These are phyloP conservation scores for Zychaea mexicana DNA, from an alignment of 371 early-diverging fungal genomes.

Conservation along the genomic window DNA sequence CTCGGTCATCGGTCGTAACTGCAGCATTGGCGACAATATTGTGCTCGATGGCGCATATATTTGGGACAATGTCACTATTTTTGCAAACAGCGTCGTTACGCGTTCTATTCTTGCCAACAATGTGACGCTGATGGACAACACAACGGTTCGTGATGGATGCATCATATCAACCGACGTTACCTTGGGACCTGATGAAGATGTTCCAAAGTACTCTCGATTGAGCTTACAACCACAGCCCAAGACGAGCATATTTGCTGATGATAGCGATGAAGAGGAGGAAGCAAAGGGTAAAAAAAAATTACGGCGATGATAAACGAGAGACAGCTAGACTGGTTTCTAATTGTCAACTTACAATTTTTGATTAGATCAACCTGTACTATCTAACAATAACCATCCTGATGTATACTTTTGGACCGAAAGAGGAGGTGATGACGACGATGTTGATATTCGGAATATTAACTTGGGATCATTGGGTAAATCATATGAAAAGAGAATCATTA, in stretches of 20 bases:
- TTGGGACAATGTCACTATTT: conserved; percentile 80
- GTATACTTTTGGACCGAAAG: conserved; percentile 53
- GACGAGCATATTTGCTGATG: conserved; percentile 41
- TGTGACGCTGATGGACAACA: conserved; percentile 67
- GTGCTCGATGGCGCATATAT: conserved; percentile 80
- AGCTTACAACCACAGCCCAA: conserved; percentile 55
- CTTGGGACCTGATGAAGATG: conserved; percentile 75
- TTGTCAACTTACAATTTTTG: background rate
- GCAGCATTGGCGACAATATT: conserved; percentile 78
- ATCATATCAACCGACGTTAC: conserved; percentile 68
- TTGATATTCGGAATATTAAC: conserved; percentile 46
- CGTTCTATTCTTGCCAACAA: conserved; percentile 77
- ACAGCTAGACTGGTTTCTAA: too few species aligned
- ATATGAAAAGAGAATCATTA: background rate
- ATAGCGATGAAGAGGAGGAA: conserved; percentile 52
- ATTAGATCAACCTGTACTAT: conserved; percentile 18
- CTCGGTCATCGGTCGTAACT: conserved; percentile 84
- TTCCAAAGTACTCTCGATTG: conserved; percentile 74
- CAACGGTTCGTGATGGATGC: conserved; percentile 68
- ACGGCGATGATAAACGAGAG: background rate
- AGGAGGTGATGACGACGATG: conserved; percentile 46
- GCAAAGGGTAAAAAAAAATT: conserved; percentile 40
- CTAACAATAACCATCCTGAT: conserved; percentile 37
- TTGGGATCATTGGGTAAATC: conserved; percentile 45
- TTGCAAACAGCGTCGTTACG: conserved; percentile 63